Evolutionary conservation across 148 eudicot species (phyloP).

Genomic region (Rheum nobile): DNA sequence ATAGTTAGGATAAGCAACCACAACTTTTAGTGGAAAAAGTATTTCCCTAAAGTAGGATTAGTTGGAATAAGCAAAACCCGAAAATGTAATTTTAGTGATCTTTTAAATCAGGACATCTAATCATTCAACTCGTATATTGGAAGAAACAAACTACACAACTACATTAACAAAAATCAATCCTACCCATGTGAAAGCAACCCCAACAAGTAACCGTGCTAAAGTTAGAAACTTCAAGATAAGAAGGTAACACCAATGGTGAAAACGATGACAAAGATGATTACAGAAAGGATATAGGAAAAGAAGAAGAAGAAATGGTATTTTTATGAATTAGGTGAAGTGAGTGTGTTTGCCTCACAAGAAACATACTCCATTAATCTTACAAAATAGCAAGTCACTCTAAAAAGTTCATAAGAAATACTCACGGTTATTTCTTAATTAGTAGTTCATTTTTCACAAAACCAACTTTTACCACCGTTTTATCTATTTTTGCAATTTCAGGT

Average conservation of each 20-base stretch:
- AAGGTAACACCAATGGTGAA: background rate
- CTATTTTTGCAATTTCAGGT: background rate
- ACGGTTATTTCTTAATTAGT: too few relatives aligned
- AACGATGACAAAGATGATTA: background rate
- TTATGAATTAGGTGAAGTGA: too few relatives aligned
- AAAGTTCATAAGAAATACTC: too few relatives aligned
- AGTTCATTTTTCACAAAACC: background rate
- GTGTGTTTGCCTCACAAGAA: too few relatives aligned
- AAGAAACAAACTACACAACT: background rate
- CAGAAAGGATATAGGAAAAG: background rate
- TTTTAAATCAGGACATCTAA: background rate
- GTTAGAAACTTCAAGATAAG: background rate
- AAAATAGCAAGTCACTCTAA: too few relatives aligned
- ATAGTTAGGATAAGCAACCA: background rate
- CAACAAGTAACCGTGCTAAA: background rate
- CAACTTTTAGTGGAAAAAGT: background rate
- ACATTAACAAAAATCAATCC: background rate
- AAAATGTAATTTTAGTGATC: background rate
- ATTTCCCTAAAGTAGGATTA: background rate
- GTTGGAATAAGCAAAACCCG: background rate
- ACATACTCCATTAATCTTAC: too few relatives aligned
- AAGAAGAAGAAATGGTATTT: background rate
- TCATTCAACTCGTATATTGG: background rate
- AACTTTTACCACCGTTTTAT: background rate
- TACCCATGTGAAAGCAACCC: background rate